These are phyloP conservation scores for Paramyrothecium sp. DNA, from an alignment of 2,329 filamentous ascomycete species.

Conservation along the genomic window DNA sequence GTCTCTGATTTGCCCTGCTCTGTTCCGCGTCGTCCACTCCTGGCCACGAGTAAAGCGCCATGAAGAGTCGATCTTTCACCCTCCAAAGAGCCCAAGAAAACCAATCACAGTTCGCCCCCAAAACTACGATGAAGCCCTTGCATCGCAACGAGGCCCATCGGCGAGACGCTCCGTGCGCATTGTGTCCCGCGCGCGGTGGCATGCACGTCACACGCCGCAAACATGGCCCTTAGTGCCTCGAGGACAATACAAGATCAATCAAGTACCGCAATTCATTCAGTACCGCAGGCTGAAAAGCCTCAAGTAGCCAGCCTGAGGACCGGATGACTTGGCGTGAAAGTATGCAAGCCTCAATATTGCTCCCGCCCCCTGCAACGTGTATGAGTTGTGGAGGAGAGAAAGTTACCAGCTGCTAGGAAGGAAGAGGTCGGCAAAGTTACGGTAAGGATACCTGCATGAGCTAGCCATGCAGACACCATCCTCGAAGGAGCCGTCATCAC, in stretches of 20 bases:
- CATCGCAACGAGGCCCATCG: neutral
- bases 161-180: neutral
- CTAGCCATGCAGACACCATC: too few relatives aligned
- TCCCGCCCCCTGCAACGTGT: too few relatives aligned
- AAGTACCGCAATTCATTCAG: neutral
- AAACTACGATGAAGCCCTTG: neutral
- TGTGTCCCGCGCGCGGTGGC: neutral
- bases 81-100: too few relatives aligned
- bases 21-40: too few relatives aligned
- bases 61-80: too few relatives aligned
- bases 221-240: neutral
- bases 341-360: too few relatives aligned
- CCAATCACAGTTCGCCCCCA: too few relatives aligned
- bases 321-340: too few relatives aligned
- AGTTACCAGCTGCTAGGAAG: neutral
- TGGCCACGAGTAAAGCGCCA: too few relatives aligned
- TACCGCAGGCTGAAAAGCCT: neutral
- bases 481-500: too few relatives aligned
- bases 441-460: neutral
- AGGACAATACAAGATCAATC: neutral
- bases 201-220: neutral
- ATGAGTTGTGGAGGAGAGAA: too few relatives aligned
- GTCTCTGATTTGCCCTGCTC: neutral
- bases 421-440: neutral
- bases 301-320: neutral